Conservation (phyloP, 2,329 filamentous ascomycete genomes). For the Alternaria gansuensis region DNA sequence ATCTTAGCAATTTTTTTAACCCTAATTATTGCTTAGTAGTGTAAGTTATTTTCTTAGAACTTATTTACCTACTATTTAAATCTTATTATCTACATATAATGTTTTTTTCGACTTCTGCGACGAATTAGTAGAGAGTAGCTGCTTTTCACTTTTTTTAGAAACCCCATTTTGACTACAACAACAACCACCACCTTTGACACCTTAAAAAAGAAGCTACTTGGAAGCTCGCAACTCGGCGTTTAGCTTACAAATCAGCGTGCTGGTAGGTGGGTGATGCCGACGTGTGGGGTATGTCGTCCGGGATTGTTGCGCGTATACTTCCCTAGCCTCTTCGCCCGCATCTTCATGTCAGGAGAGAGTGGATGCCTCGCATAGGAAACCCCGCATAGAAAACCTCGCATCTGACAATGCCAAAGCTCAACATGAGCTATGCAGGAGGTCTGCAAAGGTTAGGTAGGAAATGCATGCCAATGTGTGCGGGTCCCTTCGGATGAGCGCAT, state of each 20-base stretch:
- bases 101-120: no score
- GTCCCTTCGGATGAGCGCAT: neutral
- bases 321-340: conserved; percentile 22
- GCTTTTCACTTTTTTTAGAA: no score
- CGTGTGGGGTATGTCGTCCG: conserved; percentile 26
- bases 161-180: no score
- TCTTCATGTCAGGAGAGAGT: neutral
- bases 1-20: no score
- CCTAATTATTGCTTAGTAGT: no score
- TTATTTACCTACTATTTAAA: no score
- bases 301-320: conserved; percentile 7
- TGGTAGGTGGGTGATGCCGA: conserved; percentile 16
- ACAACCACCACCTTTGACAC: no score
- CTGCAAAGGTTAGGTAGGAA: neutral
- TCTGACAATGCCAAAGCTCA: neutral
- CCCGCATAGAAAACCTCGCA: neutral
- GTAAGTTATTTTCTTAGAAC: no score
- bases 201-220: neutral
- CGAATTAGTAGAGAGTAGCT: no score
- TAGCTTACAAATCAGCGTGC: conserved; percentile 39
- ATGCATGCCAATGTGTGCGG: neutral
- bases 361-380: neutral
- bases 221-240: conserved; percentile 8
- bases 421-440: neutral
- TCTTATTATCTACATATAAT: no score